These are phyloP conservation scores for Debaryomyces robertsiae DNA, from an alignment of 1,139 yeast species.

Conservation along the genomic window DNA sequence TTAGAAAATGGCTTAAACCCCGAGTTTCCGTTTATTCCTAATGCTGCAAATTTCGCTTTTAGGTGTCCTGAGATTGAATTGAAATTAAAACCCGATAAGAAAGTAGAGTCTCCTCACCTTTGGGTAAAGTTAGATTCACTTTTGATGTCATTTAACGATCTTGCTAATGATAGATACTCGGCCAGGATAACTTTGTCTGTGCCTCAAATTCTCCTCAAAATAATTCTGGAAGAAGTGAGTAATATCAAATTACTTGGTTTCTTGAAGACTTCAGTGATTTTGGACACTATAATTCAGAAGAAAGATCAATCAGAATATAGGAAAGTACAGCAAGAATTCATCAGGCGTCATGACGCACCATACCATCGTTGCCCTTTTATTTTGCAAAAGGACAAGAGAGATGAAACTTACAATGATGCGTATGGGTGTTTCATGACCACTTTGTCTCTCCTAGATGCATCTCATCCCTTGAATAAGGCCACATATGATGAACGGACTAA, in stretches of 20 bases:
- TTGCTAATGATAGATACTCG: conserved; percentile 69
- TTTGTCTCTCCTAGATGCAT: conserved; percentile 63
- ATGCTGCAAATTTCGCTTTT: conserved; percentile 64
- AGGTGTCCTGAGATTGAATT: conserved; percentile 41
- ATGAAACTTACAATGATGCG: conserved; percentile 45
- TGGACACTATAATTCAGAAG: conserved; percentile 64
- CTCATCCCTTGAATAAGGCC: conserved; percentile 55
- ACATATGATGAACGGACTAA: background rate
- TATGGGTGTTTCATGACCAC: conserved; percentile 62
- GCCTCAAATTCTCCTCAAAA: conserved; percentile 43
- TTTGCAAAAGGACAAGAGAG: conserved; percentile 51
- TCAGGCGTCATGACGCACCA: conserved; percentile 76
- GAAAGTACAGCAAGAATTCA: conserved; percentile 62
- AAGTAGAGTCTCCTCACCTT: conserved; percentile 23
- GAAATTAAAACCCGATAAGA: conserved; percentile 23
- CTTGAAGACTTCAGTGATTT: conserved; percentile 56
- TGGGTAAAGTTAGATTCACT: conserved; percentile 38
- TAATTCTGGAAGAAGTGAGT: conserved; percentile 25
- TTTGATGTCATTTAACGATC: conserved; percentile 60
- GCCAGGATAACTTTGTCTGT: conserved; percentile 53
- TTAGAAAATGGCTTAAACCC: conserved; percentile 70
- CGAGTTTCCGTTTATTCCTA: conserved; percentile 60
- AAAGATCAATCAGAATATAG: conserved; percentile 50
- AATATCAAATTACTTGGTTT: conserved; percentile 26
- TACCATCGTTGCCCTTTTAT: conserved; percentile 78